Conservation (phyloP, 2,329 filamentous ascomycete species). For the Sclerotinia spermophila region DNA sequence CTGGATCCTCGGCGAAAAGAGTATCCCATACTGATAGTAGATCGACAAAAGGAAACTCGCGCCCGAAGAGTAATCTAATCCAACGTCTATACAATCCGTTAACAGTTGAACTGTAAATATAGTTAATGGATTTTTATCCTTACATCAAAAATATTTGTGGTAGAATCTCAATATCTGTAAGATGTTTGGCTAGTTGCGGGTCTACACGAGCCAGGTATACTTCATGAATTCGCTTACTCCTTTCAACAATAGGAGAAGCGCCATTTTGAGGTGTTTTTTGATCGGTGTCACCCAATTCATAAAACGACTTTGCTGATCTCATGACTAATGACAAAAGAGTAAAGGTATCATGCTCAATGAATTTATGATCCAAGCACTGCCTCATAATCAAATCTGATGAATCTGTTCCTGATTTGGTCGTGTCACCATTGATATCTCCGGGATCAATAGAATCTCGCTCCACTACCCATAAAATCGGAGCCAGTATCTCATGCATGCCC, state of each 20-base stretch:
- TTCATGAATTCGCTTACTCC: conserved; percentile 85
- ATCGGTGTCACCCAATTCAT: conserved; percentile 55
- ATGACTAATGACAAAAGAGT: conserved; percentile 82
- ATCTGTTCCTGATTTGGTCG: conserved; percentile 35
- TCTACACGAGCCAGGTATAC: conserved; percentile 74
- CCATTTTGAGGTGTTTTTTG: conserved; percentile 42
- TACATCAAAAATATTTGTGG: conserved; percentile 96
- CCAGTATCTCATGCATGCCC: conserved; percentile 95
- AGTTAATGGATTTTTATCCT: conserved; percentile 31
- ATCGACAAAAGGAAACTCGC: conserved; percentile 87
- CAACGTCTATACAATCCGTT: conserved; percentile 54
- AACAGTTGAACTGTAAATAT: conserved; percentile 2
- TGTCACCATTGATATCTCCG: conserved; percentile 25
- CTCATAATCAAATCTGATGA: conserved; percentile 43
- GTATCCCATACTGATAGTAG: conserved; percentile 85
- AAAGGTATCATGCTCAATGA: conserved; percentile 88
- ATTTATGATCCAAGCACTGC: conserved; percentile 66
- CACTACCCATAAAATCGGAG: conserved; percentile 81
- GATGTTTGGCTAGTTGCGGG: conserved; percentile 75
- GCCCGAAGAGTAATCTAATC: conserved; percentile 87
- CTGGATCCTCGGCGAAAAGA: conserved; percentile 81
- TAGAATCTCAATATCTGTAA: conserved; percentile 81
- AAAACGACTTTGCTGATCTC: conserved; percentile 82
- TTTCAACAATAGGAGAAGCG: conserved; percentile 72
- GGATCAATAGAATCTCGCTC: conserved; percentile 72